These are phyloP conservation scores for Apiotrichum laibachii DNA, from an alignment of 1,284 basidiomycete species.

Conservation along the genomic window DNA sequence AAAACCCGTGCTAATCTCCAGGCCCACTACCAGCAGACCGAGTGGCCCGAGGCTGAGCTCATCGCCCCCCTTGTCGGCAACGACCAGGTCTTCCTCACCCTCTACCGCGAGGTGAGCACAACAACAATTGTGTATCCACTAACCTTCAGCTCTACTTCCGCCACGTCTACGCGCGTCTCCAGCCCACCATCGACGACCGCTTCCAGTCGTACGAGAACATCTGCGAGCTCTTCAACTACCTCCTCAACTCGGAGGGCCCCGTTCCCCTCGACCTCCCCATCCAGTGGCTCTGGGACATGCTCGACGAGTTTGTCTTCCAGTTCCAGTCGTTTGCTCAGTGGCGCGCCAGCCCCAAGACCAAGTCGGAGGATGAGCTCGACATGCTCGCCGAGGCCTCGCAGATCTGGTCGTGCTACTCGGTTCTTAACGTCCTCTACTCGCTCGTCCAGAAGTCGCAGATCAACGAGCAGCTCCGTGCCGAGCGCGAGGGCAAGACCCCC, in stretches of 20 bases:
- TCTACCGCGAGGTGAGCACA: conserved; percentile 71
- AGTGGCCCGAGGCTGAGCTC: conserved; percentile 97
- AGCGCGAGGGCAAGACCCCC: conserved; percentile 70
- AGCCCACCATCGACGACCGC: conserved; percentile 93
- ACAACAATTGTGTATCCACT: background rate
- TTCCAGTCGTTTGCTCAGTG: conserved; percentile 95
- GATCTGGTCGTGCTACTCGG: conserved; percentile 96
- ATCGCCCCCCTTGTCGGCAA: conserved; percentile 92
- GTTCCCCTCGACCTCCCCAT: conserved; percentile 88
- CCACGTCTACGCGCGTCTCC: conserved; percentile 91
- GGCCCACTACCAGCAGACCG: conserved; percentile 88
- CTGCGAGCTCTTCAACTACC: conserved; percentile 96
- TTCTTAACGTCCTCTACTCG: conserved; percentile 95
- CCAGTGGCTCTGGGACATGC: conserved; percentile 98
- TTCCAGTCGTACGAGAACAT: conserved; percentile 99
- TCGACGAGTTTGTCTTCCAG: conserved; percentile 99
- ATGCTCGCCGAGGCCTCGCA: conserved; percentile 72
- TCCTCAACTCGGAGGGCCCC: conserved; percentile 92
- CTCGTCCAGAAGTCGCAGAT: conserved; percentile 95
- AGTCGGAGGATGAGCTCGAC: conserved; percentile 83
- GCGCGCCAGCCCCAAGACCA: conserved; percentile 77
- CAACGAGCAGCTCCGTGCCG: conserved; percentile 86
- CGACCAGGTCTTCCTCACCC: conserved; percentile 89
- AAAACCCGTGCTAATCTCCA: conserved; percentile 52
- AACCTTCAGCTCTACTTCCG: conserved; percentile 46